Base-by-base conservation (phyloP, 164 flowering plant genomes). In the Magnolia sinica region DNA sequence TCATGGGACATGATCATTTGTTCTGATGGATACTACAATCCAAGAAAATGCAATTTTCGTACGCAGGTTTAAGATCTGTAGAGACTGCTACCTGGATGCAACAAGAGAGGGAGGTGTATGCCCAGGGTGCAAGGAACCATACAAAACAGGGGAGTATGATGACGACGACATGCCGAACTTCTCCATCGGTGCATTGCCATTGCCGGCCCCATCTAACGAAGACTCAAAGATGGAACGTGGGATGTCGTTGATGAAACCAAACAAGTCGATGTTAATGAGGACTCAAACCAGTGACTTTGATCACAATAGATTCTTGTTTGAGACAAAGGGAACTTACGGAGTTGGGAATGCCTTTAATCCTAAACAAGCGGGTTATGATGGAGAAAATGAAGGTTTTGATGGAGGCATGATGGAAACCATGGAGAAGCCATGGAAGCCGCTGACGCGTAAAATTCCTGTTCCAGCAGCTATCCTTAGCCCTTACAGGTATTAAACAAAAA, bases 361-460 rank as follows among this genome's bases (percentile, higher is more conserved):
- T 2, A 84, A 86, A 61, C 92, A 91, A 45, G 87, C 87, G 0
- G 80, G 73, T 50, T 84, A 86, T 51, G 88, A 76, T 19, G 91
- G 83, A 3, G 85, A 80, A 16, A 76, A 50, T 18, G 70, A 71
- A 7, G 79, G 71, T 14, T 8, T 59, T 7, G 64, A 49, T 22
- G 75, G 8, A 77, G 79, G 8, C 82, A 79, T 68, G 86, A 81
- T 7, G 83, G 84, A 7, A 11, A 77, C 58, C 76, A 31, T 2
- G 85, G 84, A 13, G 82, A 94, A 90, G 83, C 94, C 95, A 0
- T 91, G 92, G 94, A 91, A 84, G 79, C 98, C 98, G 4, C 89
- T 94, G 14, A 88, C 91, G 50, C 77, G 95, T 27, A 87, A 45
- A 74, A 31, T 84, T 13, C 86, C 87, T 1, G 81, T 92, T 50